These are phyloP conservation scores for Dendrothele bispora DNA, from an alignment of 768 basidiomycete species.

Conservation along the genomic window DNA sequence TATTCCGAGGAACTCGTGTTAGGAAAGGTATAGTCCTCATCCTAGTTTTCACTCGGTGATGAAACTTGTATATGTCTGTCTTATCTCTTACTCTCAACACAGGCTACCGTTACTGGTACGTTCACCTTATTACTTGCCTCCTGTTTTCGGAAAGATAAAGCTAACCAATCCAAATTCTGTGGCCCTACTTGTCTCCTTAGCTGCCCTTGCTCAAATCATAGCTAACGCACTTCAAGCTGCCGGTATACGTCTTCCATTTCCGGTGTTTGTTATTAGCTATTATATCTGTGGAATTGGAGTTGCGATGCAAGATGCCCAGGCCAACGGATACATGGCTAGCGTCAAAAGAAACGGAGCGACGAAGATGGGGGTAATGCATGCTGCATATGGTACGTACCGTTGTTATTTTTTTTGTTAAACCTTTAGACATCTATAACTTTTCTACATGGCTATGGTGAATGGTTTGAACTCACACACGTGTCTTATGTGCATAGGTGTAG, in stretches of 20 bases:
- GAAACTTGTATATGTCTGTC: too few species aligned
- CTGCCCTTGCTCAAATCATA: conserved; percentile 40
- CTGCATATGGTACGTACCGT: conserved; percentile 40
- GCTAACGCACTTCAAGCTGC: conserved; percentile 45
- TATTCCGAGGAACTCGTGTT: conserved; percentile 10
- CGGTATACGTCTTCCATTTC: conserved; percentile 55
- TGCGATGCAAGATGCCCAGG: conserved; percentile 52
- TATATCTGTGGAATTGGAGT: conserved; percentile 50
- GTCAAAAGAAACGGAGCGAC: conserved; percentile 39
- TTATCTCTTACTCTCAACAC: too few species aligned
- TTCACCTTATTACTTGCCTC: too few species aligned
- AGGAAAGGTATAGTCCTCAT: conserved; percentile 11
- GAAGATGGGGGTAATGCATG: conserved; percentile 56
- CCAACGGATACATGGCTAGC: conserved; percentile 53
- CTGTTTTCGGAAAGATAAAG: too few species aligned
- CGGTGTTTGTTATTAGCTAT: conserved; percentile 45
- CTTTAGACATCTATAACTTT: too few species aligned
- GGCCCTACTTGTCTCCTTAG: conserved; percentile 21
- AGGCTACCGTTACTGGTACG: too few species aligned
- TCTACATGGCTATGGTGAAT: too few species aligned
- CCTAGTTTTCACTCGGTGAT: neutral
- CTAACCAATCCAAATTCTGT: too few species aligned
- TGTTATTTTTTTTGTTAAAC: too few species aligned
- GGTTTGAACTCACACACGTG: too few species aligned
- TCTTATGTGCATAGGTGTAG: conserved; percentile 24